Conservation (phyloP, 2,329 filamentous ascomycete species). For the Penicillium sp. region DNA sequence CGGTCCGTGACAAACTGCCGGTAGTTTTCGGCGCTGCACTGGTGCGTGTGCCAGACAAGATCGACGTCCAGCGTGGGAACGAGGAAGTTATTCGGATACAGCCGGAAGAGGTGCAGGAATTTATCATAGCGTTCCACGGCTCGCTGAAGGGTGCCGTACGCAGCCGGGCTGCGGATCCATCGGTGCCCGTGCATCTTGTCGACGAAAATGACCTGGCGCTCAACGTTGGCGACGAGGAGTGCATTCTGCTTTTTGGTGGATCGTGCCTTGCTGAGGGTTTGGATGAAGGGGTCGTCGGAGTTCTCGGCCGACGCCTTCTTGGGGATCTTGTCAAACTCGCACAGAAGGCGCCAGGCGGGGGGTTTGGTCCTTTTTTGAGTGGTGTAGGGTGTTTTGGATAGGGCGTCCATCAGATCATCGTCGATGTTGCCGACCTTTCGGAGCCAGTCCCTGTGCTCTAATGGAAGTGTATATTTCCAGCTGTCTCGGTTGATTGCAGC, state of each 20-base stretch:
- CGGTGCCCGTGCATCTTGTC: conserved; percentile 74
- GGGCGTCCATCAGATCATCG: conserved; percentile 10
- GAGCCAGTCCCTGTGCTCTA: conserved; percentile 7
- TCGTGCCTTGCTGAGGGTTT: background rate
- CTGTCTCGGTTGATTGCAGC: conserved; percentile 17
- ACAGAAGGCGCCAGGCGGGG: background rate
- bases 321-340: background rate
- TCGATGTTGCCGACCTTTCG: background rate
- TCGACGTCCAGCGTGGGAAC: conserved; percentile 43
- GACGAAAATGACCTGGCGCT: conserved; percentile 48
- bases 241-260: background rate
- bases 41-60: conserved; percentile 43
- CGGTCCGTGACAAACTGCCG: conserved; percentile 48
- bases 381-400: background rate
- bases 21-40: conserved; percentile 31
- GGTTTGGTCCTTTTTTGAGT: background rate
- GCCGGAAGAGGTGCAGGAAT: conserved; percentile 48
- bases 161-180: conserved; percentile 76
- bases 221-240: conserved; percentile 44
- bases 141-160: conserved; percentile 65
- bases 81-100: conserved; percentile 37
- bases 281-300: background rate
- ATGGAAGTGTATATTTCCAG: conserved; percentile 19
- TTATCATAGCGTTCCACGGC: conserved; percentile 58
- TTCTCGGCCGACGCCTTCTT: background rate